Conservation (phyloP, 148 eudicot genomes). For the Pouteria glomerata region DNA sequence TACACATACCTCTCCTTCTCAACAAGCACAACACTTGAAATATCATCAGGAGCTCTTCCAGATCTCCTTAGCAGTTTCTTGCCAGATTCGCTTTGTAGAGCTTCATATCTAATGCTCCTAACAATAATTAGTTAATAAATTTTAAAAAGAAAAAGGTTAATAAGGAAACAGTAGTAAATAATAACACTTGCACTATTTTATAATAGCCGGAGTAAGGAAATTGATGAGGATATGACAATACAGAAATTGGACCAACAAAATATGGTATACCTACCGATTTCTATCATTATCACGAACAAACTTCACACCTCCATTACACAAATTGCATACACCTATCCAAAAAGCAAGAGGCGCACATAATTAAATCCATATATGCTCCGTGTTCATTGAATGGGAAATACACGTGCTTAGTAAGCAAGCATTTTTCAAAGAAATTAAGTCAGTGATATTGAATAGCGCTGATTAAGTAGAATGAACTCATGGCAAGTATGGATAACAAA, state of each 20-base stretch:
- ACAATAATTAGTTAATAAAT: neutral
- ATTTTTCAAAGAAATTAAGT: neutral
- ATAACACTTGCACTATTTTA: no score
- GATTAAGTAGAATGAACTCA: neutral
- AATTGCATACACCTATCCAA: slow-evolving; percentile 86
- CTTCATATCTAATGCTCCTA: slow-evolving; percentile 88
- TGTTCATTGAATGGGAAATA: neutral
- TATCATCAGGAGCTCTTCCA: slow-evolving; percentile 97
- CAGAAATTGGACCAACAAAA: neutral
- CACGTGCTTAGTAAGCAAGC: neutral
- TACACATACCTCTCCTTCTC: slow-evolving; percentile 68
- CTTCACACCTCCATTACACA: slow-evolving; percentile 97
- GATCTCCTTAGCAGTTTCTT: slow-evolving; percentile 68
- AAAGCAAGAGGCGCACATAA: neutral
- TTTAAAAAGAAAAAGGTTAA: neutral
- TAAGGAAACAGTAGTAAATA: no score
- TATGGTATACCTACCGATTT: slow-evolving; percentile 41
- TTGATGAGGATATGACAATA: neutral
- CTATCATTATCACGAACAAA: slow-evolving; percentile 83
- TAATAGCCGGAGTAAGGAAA: neutral
- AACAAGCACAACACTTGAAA: slow-evolving; percentile 96
- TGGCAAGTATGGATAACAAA: neutral
- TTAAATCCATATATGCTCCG: neutral
- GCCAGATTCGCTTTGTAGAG: slow-evolving; percentile 93
- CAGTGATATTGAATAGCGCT: neutral